Evolutionary conservation across 257 asterid genomes (phyloP), one percentile per base, ranked within the genome.

Genomic region (Solanum medicagineum): DNA sequence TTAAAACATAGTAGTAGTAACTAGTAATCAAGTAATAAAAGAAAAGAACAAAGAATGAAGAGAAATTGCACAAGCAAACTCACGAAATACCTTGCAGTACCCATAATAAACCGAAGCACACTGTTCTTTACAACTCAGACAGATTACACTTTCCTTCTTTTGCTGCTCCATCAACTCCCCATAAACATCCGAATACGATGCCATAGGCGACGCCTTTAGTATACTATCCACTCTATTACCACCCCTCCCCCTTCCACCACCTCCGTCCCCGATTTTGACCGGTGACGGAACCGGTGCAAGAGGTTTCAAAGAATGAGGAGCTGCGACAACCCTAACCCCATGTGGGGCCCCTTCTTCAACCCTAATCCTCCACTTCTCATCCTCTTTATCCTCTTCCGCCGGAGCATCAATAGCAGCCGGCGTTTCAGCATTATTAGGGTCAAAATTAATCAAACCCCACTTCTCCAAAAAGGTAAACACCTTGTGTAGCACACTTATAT

Each of bases 281-380:
- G 89, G 91, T 0, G 92, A 90, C 15, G 92, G 94, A n/a, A 77
- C 86, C 4, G 91, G 88, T 2, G 87, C 77, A 15, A 94, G 87
- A 0, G 98, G 93, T 85, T 96, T 96, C 88, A 91, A 87, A n/a
- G 97, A 92, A 89, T 96, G 95, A 8, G 99, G 99, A 8, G 94
- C 97, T 10, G 91, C 98, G 74, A 96, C 98, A 69, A 95, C 98
- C 89, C 96, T 93, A 83, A 95, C 95, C 85, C 99, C 98, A 89
- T 96, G 89, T 3, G 99, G 98, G 11, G 97, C 92, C 47, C 98
- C 98, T 93, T 95, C 97, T 87, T 96, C 98, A 87, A 92, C 91
- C 92, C 92, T 94, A 87, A 95, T 88, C 88, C 90, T 90, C 91
- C 94, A 94, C 91, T 74, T 91, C 86, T 90, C 91, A 85, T 70